A percentile compares a stretch with the other conserved stretches of the same genome.
These are phyloP conservation scores for Capsicum chinense DNA, from an alignment of 257 asterid genomes.

Conservation along the genomic window DNA sequence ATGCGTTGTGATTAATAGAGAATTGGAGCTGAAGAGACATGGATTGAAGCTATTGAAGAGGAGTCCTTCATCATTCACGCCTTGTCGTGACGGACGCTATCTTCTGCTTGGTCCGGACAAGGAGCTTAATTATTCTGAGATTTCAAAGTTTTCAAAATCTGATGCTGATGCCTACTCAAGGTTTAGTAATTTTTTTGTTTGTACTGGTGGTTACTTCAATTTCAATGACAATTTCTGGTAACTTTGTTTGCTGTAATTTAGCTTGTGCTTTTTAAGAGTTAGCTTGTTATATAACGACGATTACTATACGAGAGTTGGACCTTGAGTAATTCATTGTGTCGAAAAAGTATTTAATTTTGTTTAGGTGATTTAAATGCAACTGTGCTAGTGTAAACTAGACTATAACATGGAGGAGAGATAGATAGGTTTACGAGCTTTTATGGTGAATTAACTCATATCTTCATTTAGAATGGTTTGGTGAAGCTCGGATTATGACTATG, in stretches of 20 bases:
- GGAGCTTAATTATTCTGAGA: constrained; percentile 69
- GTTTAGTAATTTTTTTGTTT: constrained; percentile 35
- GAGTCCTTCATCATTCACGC: constrained; percentile 91
- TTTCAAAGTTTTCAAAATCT: constrained; percentile 81
- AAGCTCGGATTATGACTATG: neutral
- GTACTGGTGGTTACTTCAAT: neutral
- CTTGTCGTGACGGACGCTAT: constrained; percentile 88
- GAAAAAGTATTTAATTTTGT: neutral
- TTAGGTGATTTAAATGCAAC: neutral
- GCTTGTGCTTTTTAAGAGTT: neutral
- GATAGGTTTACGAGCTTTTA: neutral
- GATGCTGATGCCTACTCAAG: constrained; percentile 88
- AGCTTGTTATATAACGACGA: neutral
- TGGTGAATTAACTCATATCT: neutral
- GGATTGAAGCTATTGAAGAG: constrained; percentile 86
- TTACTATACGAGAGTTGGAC: neutral
- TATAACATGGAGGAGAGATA: constrained; percentile 24
- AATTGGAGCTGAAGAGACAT: constrained; percentile 77
- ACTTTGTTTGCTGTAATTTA: neutral
- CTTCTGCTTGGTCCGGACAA: constrained; percentile 83
- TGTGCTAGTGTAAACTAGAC: neutral
- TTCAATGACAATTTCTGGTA: neutral
- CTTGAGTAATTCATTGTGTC: neutral
- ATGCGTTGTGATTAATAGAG: constrained; percentile 45
- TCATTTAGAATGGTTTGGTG: neutral